Evolutionary conservation across 345 rosid species (phyloP).

Genomic region (Microcos paniculata): DNA sequence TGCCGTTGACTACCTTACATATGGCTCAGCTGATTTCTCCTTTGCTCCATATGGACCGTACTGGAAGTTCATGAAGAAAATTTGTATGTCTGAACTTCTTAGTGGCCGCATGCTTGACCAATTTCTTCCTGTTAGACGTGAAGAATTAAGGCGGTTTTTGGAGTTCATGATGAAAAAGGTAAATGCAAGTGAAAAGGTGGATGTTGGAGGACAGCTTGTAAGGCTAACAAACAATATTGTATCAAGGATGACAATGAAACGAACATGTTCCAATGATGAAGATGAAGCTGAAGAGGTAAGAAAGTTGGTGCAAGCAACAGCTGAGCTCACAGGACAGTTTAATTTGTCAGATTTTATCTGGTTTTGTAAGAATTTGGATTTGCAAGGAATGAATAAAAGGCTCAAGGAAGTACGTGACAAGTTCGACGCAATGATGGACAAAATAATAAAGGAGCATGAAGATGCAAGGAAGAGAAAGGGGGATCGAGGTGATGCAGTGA

Average conservation of each 20-base stretch:
- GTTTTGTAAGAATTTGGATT: conserved; percentile 53
- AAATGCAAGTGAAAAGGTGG: conserved; percentile 26
- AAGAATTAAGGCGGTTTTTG: conserved; percentile 38
- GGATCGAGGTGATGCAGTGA: conserved; percentile 13
- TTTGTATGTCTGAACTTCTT: conserved; percentile 51
- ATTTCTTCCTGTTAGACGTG: conserved; percentile 36
- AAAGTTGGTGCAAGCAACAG: conserved; percentile 36
- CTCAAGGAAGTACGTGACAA: conserved; percentile 34
- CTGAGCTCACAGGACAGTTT: conserved; percentile 43
- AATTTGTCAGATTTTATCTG: conserved; percentile 54
- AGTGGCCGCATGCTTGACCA: conserved; percentile 37
- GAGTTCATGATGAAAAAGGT: conserved; percentile 33
- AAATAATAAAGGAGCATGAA: conserved; percentile 44
- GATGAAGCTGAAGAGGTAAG: conserved; percentile 44
- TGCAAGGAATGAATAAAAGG: conserved; percentile 46
- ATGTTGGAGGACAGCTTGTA: conserved; percentile 45
- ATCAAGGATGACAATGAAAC: conserved; percentile 46
- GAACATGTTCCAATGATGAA: conserved; percentile 35
- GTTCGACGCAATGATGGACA: conserved; percentile 41
- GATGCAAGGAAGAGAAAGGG: conserved; percentile 35
- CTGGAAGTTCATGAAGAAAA: conserved; percentile 71
- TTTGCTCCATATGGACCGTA: conserved; percentile 56
- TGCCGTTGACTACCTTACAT: conserved; percentile 50
- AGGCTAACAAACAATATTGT: conserved; percentile 37
- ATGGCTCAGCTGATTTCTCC: conserved; percentile 51